Conservation (phyloP, 148 eudicot genomes). For the Nyssa sinensis region DNA sequence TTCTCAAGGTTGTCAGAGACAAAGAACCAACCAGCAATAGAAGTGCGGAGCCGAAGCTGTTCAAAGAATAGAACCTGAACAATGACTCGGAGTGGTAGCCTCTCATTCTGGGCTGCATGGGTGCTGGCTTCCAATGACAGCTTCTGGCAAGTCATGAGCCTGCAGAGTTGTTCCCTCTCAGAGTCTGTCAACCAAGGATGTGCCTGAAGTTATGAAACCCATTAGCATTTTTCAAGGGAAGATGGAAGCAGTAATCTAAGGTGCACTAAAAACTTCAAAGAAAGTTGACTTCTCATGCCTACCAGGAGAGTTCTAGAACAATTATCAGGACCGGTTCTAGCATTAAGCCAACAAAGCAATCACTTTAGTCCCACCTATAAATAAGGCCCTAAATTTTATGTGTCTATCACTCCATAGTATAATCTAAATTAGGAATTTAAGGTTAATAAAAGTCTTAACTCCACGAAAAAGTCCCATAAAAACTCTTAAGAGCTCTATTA, state of each 20-base stretch:
- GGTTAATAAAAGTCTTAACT: too few relatives aligned
- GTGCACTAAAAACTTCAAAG: not conserved
- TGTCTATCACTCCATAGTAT: too few relatives aligned
- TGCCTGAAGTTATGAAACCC: constrained; percentile 27
- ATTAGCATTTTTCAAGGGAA: not conserved
- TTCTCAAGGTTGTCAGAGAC: constrained; percentile 41
- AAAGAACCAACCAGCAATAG: constrained; percentile 37
- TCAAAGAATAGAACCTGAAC: constrained; percentile 57
- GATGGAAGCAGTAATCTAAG: not conserved
- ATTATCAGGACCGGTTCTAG: too few relatives aligned
- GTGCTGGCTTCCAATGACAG: constrained; percentile 51
- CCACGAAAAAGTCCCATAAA: too few relatives aligned
- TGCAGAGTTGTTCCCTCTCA: constrained; percentile 46
- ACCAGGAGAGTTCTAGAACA: too few relatives aligned
- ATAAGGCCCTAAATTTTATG: too few relatives aligned
- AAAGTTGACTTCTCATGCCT: not conserved
- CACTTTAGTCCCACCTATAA: too few relatives aligned
- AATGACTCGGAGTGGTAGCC: constrained; percentile 45
- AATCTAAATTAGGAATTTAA: too few relatives aligned
- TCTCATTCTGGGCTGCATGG: constrained; percentile 55
- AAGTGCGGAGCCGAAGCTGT: constrained; percentile 47
- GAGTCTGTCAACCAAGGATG: constrained; percentile 54
- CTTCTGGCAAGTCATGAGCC: constrained; percentile 47
- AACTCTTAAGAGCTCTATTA: too few relatives aligned
- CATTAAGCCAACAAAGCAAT: too few relatives aligned